These are phyloP conservation scores for Rhizopogon parksii DNA, from an alignment of 1,284 basidiomycete species.

Conservation along the genomic window DNA sequence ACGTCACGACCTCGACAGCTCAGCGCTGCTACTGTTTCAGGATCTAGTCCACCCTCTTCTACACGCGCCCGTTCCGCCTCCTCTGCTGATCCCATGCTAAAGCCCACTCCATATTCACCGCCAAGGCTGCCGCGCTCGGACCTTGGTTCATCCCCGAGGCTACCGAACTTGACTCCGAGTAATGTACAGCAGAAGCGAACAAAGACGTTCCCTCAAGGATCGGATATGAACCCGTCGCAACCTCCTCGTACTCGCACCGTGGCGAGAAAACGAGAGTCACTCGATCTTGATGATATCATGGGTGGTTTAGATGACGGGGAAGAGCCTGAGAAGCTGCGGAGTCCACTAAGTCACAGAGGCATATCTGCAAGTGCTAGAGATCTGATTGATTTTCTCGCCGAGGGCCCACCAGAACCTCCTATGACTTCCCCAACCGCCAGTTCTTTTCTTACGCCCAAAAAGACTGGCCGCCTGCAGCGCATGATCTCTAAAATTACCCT, in stretches of 20 bases:
- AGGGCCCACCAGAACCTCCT: constrained; percentile 26
- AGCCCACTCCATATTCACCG: constrained; percentile 7
- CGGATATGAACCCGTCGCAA: constrained; percentile 27
- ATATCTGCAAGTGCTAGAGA: constrained; percentile 50
- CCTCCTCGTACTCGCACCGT: constrained; percentile 44
- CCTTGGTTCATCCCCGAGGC: constrained; percentile 19
- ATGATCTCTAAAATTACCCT: constrained; percentile 73
- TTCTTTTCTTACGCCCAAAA: constrained; percentile 40
- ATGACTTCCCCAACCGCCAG: constrained; percentile 9
- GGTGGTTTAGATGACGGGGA: constrained; percentile 57
- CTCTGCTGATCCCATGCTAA: constrained; percentile 19
- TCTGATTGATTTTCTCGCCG: constrained; percentile 41
- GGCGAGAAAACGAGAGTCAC: constrained; percentile 54
- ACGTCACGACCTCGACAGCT: constrained; percentile 31
- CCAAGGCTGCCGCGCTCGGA: constrained; percentile 21
- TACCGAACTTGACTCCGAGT: constrained; percentile 27
- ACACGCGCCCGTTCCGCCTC: constrained; percentile 26
- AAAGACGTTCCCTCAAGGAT: constrained; percentile 20
- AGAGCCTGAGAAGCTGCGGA: constrained; percentile 16
- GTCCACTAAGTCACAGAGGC: constrained; percentile 27
- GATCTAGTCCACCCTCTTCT: constrained; percentile 16
- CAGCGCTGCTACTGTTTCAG: constrained; percentile 28
- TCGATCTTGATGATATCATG: constrained; percentile 71
- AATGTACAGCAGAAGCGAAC: constrained; percentile 13
- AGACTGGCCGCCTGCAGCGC: constrained; percentile 57